These are phyloP conservation scores for Sapria himalayana DNA, from an alignment of 345 rosid species.

Conservation along the genomic window DNA sequence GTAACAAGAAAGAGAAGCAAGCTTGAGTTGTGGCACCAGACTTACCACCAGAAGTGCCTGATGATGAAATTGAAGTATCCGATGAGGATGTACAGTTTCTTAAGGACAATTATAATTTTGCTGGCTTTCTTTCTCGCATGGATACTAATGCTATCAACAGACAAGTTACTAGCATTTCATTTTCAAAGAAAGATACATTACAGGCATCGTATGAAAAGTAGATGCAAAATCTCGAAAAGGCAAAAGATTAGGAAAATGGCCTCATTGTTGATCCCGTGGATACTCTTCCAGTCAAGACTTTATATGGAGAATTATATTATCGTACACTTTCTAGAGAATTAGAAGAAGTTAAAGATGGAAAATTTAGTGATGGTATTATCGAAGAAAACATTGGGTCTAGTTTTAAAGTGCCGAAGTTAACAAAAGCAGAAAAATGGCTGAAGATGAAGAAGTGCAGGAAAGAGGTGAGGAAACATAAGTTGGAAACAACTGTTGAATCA, in stretches of 20 bases:
- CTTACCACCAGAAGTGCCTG: slow-evolving; percentile 61
- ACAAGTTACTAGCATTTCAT: slow-evolving; percentile 48
- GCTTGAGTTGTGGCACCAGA: slow-evolving; percentile 51
- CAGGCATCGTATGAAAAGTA: slow-evolving; percentile 62
- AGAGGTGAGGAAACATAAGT: slow-evolving; percentile 48
- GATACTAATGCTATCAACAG: slow-evolving; percentile 55
- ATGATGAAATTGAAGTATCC: slow-evolving; percentile 60
- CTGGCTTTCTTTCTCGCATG: slow-evolving; percentile 32
- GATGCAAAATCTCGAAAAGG: slow-evolving; percentile 14
- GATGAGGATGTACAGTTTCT: slow-evolving; percentile 62
- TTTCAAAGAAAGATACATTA: slow-evolving; percentile 31
- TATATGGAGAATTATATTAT: slow-evolving; percentile 54
- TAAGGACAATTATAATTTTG: slow-evolving; percentile 32
- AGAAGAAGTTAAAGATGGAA: too few relatives aligned
- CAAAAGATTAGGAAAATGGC: slow-evolving; percentile 20
- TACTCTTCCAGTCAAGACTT: slow-evolving; percentile 63
- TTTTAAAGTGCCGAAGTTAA: slow-evolving; percentile 26
- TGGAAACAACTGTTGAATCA: slow-evolving; percentile 18
- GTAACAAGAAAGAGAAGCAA: slow-evolving; percentile 25
- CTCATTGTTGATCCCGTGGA: slow-evolving; percentile 46
- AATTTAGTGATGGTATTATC: too few relatives aligned
- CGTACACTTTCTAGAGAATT: too few relatives aligned
- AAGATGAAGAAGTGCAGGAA: slow-evolving; percentile 58
- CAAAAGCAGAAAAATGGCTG: slow-evolving; percentile 62
- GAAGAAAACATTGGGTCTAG: neutral